phyloP scores from a whole-genome alignment of 2,329 filamentous ascomycete genomes.

The Aspergillus sp. region DNA sequence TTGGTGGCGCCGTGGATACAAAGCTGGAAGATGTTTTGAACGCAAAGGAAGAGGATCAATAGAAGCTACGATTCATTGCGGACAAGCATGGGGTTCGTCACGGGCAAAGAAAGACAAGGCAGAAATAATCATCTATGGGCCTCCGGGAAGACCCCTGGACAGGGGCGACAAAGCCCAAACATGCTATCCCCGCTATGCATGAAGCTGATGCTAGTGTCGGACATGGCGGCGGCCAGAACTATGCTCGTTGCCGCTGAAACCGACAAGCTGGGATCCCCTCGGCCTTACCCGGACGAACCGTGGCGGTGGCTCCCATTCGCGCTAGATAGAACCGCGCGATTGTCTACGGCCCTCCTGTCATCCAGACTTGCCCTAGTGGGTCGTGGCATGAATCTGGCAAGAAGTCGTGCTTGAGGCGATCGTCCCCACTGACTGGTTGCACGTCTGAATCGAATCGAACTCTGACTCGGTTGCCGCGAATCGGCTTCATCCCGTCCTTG shows the following conservation, averaged over 20 bases:
- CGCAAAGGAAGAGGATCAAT: slow-evolving; percentile 37
- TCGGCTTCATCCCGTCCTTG: background rate
- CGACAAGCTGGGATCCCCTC: background rate
- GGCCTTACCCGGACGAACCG: slow-evolving; percentile 1
- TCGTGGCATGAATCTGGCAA: slow-evolving; percentile 6
- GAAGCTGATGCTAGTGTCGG: slow-evolving; percentile 3
- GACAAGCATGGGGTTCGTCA: background rate
- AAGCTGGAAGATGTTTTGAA: slow-evolving; percentile 50
- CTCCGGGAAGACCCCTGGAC: background rate
- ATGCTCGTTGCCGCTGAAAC: slow-evolving; percentile 2
- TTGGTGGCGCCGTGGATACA: slow-evolving; percentile 48
- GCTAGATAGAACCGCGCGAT: background rate
- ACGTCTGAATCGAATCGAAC: slow-evolving; percentile 5
- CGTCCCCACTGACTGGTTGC: slow-evolving; percentile 6
- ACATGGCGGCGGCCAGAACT: background rate
- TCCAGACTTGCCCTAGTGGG: background rate
- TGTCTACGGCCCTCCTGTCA: background rate
- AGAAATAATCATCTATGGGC: background rate
- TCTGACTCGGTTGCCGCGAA: slow-evolving; percentile 8
- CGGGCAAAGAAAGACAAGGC: background rate
- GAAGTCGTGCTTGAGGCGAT: slow-evolving; percentile 1
- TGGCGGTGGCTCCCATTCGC: background rate
- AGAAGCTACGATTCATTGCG: slow-evolving; percentile 12
- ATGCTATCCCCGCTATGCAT: slow-evolving; percentile 1
- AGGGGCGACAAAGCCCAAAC: background rate